Conservation (phyloP, 106 monocot genomes). For the Apostasia shenzhenica region DNA sequence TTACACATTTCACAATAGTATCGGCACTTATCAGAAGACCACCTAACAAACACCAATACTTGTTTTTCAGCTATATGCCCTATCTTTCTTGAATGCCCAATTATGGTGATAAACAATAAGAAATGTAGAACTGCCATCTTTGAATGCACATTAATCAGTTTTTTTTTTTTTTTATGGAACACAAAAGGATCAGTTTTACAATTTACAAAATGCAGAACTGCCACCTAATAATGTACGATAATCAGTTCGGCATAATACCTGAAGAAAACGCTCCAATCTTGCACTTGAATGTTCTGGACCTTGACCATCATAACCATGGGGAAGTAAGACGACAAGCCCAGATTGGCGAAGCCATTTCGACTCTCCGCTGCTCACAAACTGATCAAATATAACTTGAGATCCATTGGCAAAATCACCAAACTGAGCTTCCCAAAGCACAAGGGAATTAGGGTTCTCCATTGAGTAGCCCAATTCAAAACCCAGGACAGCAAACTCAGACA, state of each 20-base stretch:
- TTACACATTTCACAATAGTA: no score
- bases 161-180: no score
- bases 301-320: conserved; percentile 99
- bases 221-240: not conserved
- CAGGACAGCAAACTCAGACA: conserved; percentile 95
- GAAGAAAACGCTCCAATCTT: conserved; percentile 84
- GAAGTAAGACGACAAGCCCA: conserved; percentile 83
- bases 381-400: conserved; percentile 95
- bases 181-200: no score
- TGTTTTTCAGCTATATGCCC: no score
- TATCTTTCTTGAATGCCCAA: no score
- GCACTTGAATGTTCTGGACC: conserved; percentile 97
- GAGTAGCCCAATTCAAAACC: conserved; percentile 99
- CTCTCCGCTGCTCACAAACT: conserved; percentile 95
- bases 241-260: conserved; percentile 35
- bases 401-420: conserved; percentile 99
- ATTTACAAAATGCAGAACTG: not conserved
- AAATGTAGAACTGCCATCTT: no score
- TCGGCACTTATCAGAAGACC: no score
- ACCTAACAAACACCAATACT: no score
- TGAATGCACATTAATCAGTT: no score
- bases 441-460: conserved; percentile 97
- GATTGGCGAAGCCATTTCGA: conserved; percentile 94
- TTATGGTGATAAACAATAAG: no score
- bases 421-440: conserved; percentile 98